phyloP scores from a whole-genome alignment of 768 basidiomycete species.

The Naganishia randhawae region DNA sequence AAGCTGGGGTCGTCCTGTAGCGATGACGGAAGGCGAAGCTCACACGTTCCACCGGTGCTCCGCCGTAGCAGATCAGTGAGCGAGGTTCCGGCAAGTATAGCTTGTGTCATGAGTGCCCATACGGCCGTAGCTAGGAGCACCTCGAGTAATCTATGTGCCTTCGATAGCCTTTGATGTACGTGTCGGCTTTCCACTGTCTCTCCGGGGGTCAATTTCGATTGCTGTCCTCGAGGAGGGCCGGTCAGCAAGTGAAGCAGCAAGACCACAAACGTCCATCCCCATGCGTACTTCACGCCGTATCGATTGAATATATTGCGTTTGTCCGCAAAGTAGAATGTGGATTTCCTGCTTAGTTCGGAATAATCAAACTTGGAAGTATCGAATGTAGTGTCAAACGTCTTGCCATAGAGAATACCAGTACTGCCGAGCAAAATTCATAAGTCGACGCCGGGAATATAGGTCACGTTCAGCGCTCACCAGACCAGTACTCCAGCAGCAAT shows the following conservation, averaged over 20 bases:
- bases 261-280: slow-evolving; percentile 79
- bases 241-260: slow-evolving; percentile 44
- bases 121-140: slow-evolving; percentile 3
- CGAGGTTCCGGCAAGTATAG: slow-evolving; percentile 17
- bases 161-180: slow-evolving; percentile 5
- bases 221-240: not conserved
- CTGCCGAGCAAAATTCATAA: not conserved
- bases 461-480: not conserved
- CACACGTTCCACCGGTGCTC: slow-evolving; percentile 19
- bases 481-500: slow-evolving; percentile 10
- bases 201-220: too few relatives aligned
- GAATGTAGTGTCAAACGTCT: slow-evolving; percentile 23
- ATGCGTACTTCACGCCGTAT: slow-evolving; percentile 81
- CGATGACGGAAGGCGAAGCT: slow-evolving; percentile 51
- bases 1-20: slow-evolving; percentile 47
- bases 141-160: slow-evolving; percentile 58
- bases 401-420: slow-evolving; percentile 15
- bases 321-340: slow-evolving; percentile 67
- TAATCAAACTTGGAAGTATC: slow-evolving; percentile 63
- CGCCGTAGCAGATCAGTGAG: slow-evolving; percentile 15
- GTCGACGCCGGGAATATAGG: not conserved
- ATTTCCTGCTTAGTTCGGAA: slow-evolving; percentile 67
- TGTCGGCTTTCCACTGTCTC: not conserved
- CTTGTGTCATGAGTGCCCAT: slow-evolving; percentile 27
- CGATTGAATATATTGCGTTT: slow-evolving; percentile 79